phyloP scores from a whole-genome alignment of 768 basidiomycete genomes.

The Phanerodontia chrysosporium region DNA sequence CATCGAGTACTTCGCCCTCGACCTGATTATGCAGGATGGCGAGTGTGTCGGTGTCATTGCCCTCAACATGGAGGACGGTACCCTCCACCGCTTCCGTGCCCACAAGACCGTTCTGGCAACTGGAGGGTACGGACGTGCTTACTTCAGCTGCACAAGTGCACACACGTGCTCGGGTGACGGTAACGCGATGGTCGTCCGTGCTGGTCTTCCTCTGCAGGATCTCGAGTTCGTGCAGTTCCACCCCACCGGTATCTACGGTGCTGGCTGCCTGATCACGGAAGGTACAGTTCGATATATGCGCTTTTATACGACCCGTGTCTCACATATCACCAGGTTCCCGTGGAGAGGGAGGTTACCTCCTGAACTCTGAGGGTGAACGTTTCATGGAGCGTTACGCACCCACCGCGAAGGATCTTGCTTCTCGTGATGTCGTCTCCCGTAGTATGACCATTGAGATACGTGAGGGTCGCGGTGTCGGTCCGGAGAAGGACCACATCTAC shows the following conservation, averaged over 20 bases:
- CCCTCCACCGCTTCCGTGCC: conserved; percentile 94
- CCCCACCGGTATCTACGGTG: conserved; percentile 98
- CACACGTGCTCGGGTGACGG: conserved; percentile 99
- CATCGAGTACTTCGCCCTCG: conserved; percentile 99
- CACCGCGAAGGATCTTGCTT: conserved; percentile 98
- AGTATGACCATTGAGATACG: conserved; percentile 99
- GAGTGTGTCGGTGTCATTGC: conserved; percentile 99
- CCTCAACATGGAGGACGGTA: conserved; percentile 99
- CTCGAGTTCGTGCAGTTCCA: conserved; percentile 99
- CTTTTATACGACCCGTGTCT: not conserved
- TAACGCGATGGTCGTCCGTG: conserved; percentile 96
- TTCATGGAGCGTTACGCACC: conserved; percentile 99
- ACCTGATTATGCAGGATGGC: conserved; percentile 97
- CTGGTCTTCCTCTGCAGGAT: conserved; percentile 95
- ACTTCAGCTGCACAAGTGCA: conserved; percentile 98
- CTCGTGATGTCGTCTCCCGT: conserved; percentile 98
- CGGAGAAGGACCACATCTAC: conserved; percentile 96
- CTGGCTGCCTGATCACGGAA: conserved; percentile 98
- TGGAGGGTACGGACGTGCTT: conserved; percentile 95
- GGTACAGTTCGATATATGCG: conserved; percentile 40
- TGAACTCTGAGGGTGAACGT: conserved; percentile 98
- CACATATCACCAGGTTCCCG: conserved; percentile 67
- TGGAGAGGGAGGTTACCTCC: conserved; percentile 96
- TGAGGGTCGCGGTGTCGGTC: conserved; percentile 97
- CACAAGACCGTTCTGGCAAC: conserved; percentile 99